Base-by-base conservation (phyloP, 2,329 filamentous ascomycete species). In the Atkinsonella texensis region DNA sequence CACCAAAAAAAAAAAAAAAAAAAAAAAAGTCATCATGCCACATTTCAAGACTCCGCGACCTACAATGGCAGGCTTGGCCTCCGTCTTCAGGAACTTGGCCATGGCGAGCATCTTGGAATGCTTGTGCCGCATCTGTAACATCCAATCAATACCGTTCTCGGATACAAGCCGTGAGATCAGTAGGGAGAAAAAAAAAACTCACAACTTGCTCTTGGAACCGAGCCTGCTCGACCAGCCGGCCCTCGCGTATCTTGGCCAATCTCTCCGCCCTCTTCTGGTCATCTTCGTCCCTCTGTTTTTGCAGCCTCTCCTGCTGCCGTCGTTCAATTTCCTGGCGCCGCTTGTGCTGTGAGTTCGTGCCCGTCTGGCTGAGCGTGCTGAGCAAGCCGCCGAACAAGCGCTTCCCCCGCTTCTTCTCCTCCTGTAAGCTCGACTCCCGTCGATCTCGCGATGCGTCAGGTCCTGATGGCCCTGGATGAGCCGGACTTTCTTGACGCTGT, bases 351-450 rank as follows among this genome's bases (percentile, higher is more conserved):
- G 70, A 75, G 71, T 64, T 74, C 58, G 74, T 78, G 63, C 76
- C 77, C 60, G 78, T 83, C 69, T 91, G 86, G 66, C 84, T 89
- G 54, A 95, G 75, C 39, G 85, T 88, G 65, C 77, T 87, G 54
- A 93, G 73, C 52, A 94, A 70, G 38, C 84, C 87, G 55, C 91
- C 90, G 63, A 96, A 96, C 54, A 97, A 74, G 50, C 91, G 80
- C 67, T 87, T 85, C 20, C 87, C 87, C 39, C 91, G 84, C 64
- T 87, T 89, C 66, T 84, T 88, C 64, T 97, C 91, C 61, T 94
- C 86, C 52, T 82, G 66, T 7, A 60, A 62, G 40, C 62, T 63
- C 8, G 57, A 52, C 42, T 50, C 58, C 41, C 57, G 56, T 50
- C 61, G 56, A 51, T 63, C 60, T 13, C 12, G 41, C 17, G 38